These are phyloP conservation scores for Metroxylon sagu DNA, from an alignment of 176 grass and related monocot species.

Conservation along the genomic window DNA sequence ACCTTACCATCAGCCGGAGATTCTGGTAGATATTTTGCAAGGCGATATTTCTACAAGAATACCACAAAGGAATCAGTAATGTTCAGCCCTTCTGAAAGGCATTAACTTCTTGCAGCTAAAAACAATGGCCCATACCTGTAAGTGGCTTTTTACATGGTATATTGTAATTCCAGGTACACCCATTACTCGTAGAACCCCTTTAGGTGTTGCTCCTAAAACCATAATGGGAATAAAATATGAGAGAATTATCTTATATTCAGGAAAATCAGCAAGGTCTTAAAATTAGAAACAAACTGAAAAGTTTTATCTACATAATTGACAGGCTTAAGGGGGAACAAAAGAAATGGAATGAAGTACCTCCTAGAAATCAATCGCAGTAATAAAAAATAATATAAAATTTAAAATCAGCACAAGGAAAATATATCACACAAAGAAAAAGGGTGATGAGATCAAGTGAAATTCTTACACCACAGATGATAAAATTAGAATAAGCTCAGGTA, in stretches of 20 bases:
- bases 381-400: no score
- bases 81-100: no score
- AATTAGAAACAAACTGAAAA: no score
- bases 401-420: no score
- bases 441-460: no score
- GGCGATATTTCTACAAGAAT: conserved; percentile 73
- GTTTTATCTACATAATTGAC: no score
- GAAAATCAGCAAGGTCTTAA: not conserved
- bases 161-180: conserved; percentile 95
- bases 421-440: no score
- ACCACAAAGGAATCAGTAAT: not conserved
- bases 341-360: no score
- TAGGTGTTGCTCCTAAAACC: conserved; percentile 89
- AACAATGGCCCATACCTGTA: conserved; percentile 50
- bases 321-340: no score
- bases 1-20: conserved; percentile 73
- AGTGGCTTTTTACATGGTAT: conserved; percentile 97
- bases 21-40: conserved; percentile 95
- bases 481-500: no score
- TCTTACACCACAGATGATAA: no score
- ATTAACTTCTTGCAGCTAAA: conserved; percentile 13
- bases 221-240: conserved; percentile 15
- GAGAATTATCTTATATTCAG: not conserved
- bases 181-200: conserved; percentile 97
- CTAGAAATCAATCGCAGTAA: no score